phyloP scores from a whole-genome alignment of 1,284 basidiomycete genomes.

The Moniliella sp. region DNA sequence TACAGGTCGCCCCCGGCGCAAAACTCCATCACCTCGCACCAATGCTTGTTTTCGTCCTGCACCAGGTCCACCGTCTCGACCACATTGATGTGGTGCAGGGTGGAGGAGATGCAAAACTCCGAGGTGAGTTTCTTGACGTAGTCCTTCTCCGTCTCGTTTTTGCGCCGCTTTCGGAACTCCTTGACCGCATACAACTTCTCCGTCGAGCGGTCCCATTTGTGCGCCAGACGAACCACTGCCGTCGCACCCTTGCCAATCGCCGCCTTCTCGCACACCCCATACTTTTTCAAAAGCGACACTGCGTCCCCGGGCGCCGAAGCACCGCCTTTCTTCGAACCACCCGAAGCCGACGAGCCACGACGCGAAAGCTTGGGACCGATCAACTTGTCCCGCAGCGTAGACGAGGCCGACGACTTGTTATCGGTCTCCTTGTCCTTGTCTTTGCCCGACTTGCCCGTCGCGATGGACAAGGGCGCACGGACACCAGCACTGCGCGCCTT shows the following conservation, averaged over 20 bases:
- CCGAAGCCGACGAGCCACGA: slow-evolving; percentile 18
- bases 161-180: slow-evolving; percentile 89
- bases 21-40: slow-evolving; percentile 99
- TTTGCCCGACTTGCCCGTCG: neutral
- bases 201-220: slow-evolving; percentile 90
- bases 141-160: slow-evolving; percentile 96
- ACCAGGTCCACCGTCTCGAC: slow-evolving; percentile 97
- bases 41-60: slow-evolving; percentile 81
- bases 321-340: slow-evolving; percentile 8
- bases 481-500: too few relatives aligned
- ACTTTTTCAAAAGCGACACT: slow-evolving; percentile 48
- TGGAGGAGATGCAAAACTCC: slow-evolving; percentile 96
- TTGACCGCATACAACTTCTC: slow-evolving; percentile 98
- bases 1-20: slow-evolving; percentile 81
- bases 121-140: slow-evolving; percentile 98
- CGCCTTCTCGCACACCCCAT: slow-evolving; percentile 85
- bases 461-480: too few relatives aligned
- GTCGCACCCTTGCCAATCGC: slow-evolving; percentile 95
- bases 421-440: neutral
- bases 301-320: slow-evolving; percentile 17
- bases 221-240: slow-evolving; percentile 78
- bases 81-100: slow-evolving; percentile 80
- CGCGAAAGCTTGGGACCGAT: slow-evolving; percentile 26
- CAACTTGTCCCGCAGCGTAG: slow-evolving; percentile 29
- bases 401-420: slow-evolving; percentile 17